A percentile compares a stretch with the other conserved stretches of the same genome.
Evolutionary conservation across 495 filamentous ascomycete species (phyloP).

Genomic region (Talaromyces adpressus): DNA sequence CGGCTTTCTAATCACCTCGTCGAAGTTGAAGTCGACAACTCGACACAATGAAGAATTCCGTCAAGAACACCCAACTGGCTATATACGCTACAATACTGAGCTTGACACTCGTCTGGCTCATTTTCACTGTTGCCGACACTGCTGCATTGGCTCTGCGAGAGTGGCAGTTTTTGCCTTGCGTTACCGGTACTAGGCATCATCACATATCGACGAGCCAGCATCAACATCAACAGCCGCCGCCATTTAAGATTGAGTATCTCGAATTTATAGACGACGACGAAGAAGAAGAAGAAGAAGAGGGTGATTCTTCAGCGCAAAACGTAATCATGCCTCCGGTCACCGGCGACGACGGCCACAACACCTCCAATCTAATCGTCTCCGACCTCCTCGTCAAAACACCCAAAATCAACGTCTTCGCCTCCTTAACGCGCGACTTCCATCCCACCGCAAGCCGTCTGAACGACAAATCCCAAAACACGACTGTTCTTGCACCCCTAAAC

Average conservation of each 20-base stretch:
- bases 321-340: conserved; percentile 30
- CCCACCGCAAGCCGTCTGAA: conserved; percentile 63
- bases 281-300: not conserved
- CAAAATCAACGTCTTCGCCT: conserved; percentile 81
- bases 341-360: conserved; percentile 13
- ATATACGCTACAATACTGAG: conserved; percentile 6
- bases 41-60: conserved; percentile 3
- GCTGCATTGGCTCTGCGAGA: conserved; percentile 1
- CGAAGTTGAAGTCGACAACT: not conserved
- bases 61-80: conserved; percentile 3
- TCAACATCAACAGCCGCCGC: not conserved
- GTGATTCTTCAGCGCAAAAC: conserved; percentile 10
- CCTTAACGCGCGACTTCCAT: conserved; percentile 75
- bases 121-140: not conserved
- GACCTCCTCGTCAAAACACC: conserved; percentile 81
- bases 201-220: conserved; percentile 20
- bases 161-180: not conserved
- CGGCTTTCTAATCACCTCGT: not conserved
- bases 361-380: conserved; percentile 53
- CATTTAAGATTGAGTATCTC: not conserved
- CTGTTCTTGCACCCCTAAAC: conserved; percentile 85
- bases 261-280: not conserved
- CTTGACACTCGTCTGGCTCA: conserved; percentile 5
- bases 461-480: conserved; percentile 64
- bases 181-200: conserved; percentile 12